Percentiles rank a stretch among this genome's conserved stretches.
These are phyloP conservation scores for Xanthoceras sorbifolium DNA, from an alignment of 345 rosid genomes.

Conservation along the genomic window DNA sequence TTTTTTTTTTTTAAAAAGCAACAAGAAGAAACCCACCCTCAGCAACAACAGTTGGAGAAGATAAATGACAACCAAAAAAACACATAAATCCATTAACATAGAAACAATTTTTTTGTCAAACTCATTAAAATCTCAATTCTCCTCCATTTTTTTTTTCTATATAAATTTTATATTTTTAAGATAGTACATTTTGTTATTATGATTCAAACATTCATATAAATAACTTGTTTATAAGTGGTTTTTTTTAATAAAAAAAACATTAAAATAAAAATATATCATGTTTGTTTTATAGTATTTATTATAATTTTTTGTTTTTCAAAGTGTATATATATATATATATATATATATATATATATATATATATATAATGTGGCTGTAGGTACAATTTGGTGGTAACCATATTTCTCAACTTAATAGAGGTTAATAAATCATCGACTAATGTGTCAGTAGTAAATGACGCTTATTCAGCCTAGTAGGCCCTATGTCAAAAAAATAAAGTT, in stretches of 20 bases:
- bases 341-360: too few relatives aligned
- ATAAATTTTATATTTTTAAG: neutral
- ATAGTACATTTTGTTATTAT: neutral
- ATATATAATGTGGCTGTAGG: too few relatives aligned
- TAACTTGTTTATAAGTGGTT: too few relatives aligned
- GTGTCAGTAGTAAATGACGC: too few relatives aligned
- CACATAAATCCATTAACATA: neutral
- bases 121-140: constrained; percentile 7
- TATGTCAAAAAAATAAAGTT: too few relatives aligned
- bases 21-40: neutral
- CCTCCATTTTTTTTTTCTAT: neutral
- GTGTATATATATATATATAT: too few relatives aligned
- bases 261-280: neutral
- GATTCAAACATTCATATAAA: too few relatives aligned
- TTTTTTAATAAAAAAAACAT: too few relatives aligned
- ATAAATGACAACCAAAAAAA: neutral
- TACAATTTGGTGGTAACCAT: too few relatives aligned
- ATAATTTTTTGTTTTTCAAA: neutral
- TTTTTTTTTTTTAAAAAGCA: constrained; percentile 1
- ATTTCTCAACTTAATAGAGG: too few relatives aligned
- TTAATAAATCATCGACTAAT: too few relatives aligned
- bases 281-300: neutral
- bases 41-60: neutral
- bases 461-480: too few relatives aligned
- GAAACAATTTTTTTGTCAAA: constrained; percentile 12